phyloP scores from a whole-genome alignment of 1,284 basidiomycete species.

The Moniliophthora roreri region DNA sequence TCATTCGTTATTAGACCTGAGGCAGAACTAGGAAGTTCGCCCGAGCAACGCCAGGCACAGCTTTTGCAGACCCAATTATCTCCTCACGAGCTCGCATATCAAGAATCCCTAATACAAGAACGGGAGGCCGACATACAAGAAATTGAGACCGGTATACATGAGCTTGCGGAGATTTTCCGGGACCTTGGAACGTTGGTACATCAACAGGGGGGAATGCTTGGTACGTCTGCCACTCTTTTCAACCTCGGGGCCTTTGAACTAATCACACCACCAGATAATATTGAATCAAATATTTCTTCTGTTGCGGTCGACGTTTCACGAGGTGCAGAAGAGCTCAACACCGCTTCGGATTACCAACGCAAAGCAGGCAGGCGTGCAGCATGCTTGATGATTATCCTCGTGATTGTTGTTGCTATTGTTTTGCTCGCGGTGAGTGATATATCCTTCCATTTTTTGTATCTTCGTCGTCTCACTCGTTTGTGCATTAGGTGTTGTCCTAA shows the following conservation, averaged over 20 bases:
- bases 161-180: constrained; percentile 95
- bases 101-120: constrained; percentile 94
- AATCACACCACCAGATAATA: constrained; percentile 73
- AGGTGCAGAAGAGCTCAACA: constrained; percentile 86
- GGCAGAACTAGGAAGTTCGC: constrained; percentile 36
- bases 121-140: constrained; percentile 95
- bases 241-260: background rate
- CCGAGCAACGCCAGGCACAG: constrained; percentile 69
- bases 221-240: constrained; percentile 46
- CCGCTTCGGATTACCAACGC: constrained; percentile 93
- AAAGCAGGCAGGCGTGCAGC: constrained; percentile 90
- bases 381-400: constrained; percentile 87
- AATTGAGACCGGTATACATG: constrained; percentile 97
- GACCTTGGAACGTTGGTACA: constrained; percentile 94
- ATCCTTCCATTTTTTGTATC: background rate
- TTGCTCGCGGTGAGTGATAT: constrained; percentile 79
- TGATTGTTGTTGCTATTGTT: constrained; percentile 87
- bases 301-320: constrained; percentile 84
- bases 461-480: background rate
- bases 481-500: no score
- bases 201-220: constrained; percentile 94
- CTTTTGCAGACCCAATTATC: constrained; percentile 74
- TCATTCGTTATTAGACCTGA: constrained; percentile 23
- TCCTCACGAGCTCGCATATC: constrained; percentile 91
- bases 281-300: constrained; percentile 91